Evolutionary conservation across 768 basidiomycete genomes (phyloP), one percentile per base, ranked within the genome.

Genomic region (Pulveroboletus frians): DNA sequence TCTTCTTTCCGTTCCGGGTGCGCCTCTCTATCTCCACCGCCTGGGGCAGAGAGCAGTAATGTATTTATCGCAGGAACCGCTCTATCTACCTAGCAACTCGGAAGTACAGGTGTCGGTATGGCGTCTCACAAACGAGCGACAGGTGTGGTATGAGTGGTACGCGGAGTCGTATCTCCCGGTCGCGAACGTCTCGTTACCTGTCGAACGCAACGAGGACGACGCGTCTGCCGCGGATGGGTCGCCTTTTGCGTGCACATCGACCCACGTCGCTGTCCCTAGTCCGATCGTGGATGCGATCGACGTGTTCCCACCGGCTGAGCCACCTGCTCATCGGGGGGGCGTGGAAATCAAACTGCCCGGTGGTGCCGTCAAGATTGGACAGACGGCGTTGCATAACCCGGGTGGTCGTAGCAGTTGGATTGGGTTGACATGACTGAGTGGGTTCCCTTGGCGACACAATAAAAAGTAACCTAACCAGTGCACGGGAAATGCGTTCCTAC

Each of bases 131-230:
- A 89, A 88, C 67, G 79, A 85, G 48, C 81, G 83, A 15, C 85
- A 88, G 57, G 89, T 99, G 13, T 99, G 96, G 96, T 98, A 98
- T 69, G 96, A 98, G 69, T 99, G 96, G 96, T 85, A 88, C 62
- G 93, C 92, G 0, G 94, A 97, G 61, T 85, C 92, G 15, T 98
- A 90, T 72, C 73, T 98, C 45, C 80, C 88, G 5, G 73, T 85
- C 15, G 73, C 78, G 30, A 67, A 66, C 35, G 60, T 63, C 31
- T 47, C 68, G 59, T 47, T 39, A 47, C 52, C 49, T 2, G n/a
- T 40, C 32, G 67, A 57, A 15, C 50, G 47, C 30, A 46, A 36
- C 9, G 63, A 58, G 20, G 62, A 55, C 38, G 62, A 55, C 38
- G 50, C 9, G 36, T 51, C 46, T 38, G 14, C 37, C 43, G 48